Evolutionary conservation across 352 stramenopile species (phyloP).

Genomic region (Thraustochytrium sp.): DNA sequence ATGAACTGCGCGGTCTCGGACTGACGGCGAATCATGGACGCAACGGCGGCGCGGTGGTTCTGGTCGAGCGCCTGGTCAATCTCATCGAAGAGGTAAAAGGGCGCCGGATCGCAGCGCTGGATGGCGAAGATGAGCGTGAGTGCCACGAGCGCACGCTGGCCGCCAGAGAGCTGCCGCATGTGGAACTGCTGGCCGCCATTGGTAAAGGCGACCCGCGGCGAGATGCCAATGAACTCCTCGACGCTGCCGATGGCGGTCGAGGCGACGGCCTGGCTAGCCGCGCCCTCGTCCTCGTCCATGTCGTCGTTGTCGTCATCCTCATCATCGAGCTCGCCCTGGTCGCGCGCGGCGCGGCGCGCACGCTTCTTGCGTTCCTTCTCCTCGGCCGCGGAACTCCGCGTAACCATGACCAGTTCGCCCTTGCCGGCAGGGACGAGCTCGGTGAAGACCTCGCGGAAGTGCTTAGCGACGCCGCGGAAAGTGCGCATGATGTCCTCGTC

Average conservation of each 20-base stretch:
- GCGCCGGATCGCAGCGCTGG: conserved; percentile 93
- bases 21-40: conserved; percentile 91
- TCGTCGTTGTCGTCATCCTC: conserved; percentile 25
- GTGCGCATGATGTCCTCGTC: conserved; percentile 97
- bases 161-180: conserved; percentile 97
- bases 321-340: conserved; percentile 1
- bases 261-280: conserved; percentile 50
- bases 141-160: conserved; percentile 97
- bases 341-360: neutral
- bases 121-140: conserved; percentile 98
- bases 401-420: conserved; percentile 92
- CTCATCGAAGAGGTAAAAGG: conserved; percentile 99
- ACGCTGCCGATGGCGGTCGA: conserved; percentile 25
- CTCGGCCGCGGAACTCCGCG: conserved; percentile 41
- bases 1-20: conserved; percentile 94
- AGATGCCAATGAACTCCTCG: conserved; percentile 88
- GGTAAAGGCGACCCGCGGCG: conserved; percentile 96
- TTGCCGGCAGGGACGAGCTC: conserved; percentile 93
- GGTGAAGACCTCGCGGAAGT: conserved; percentile 97
- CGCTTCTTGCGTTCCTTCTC: neutral
- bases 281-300: conserved; percentile 17
- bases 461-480: conserved; percentile 92
- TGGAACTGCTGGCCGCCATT: conserved; percentile 89
- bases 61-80: conserved; percentile 98
- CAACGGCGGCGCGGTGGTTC: conserved; percentile 92